Evolutionary conservation across 768 basidiomycete species (phyloP).

Genomic region (Suillus variegatus): DNA sequence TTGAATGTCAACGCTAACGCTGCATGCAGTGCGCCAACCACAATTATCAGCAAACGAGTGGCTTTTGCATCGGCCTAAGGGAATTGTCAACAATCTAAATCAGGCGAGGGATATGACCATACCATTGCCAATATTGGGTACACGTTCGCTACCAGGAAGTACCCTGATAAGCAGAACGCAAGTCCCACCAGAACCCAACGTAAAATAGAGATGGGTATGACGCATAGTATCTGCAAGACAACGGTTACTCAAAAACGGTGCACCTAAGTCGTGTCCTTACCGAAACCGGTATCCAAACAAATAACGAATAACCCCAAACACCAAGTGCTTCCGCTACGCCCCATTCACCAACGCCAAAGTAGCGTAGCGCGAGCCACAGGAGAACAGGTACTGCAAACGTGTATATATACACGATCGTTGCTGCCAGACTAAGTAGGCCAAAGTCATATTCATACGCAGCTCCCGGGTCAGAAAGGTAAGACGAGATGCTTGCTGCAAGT

Average conservation of each 20-base stretch:
- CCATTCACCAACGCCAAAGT: slow-evolving; percentile 89
- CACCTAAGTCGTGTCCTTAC: slow-evolving; percentile 41
- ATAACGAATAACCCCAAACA: slow-evolving; percentile 80
- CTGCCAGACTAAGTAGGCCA: slow-evolving; percentile 77
- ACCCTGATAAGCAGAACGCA: slow-evolving; percentile 81
- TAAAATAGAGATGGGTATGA: slow-evolving; percentile 79
- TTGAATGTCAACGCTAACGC: slow-evolving; percentile 86
- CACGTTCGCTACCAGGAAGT: slow-evolving; percentile 81
- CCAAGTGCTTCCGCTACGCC: slow-evolving; percentile 80
- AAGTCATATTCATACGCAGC: slow-evolving; percentile 80
- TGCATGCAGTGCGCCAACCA: slow-evolving; percentile 74
- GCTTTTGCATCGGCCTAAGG: slow-evolving; percentile 83
- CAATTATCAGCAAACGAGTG: slow-evolving; percentile 78
- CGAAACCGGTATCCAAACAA: slow-evolving; percentile 87
- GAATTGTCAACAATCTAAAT: slow-evolving; percentile 3
- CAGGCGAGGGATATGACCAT: slow-evolving; percentile 29
- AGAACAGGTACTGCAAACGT: slow-evolving; percentile 79
- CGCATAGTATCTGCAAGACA: slow-evolving; percentile 70
- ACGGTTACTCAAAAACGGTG: neutral
- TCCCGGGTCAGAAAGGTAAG: slow-evolving; percentile 72
- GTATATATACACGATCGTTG: slow-evolving; percentile 85
- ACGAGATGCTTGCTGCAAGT: slow-evolving; percentile 82
- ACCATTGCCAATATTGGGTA: slow-evolving; percentile 90
- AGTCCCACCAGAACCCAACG: slow-evolving; percentile 79
- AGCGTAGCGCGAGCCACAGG: slow-evolving; percentile 84